Conservation (phyloP, 148 eudicot genomes). For the Persicaria tinctoria region DNA sequence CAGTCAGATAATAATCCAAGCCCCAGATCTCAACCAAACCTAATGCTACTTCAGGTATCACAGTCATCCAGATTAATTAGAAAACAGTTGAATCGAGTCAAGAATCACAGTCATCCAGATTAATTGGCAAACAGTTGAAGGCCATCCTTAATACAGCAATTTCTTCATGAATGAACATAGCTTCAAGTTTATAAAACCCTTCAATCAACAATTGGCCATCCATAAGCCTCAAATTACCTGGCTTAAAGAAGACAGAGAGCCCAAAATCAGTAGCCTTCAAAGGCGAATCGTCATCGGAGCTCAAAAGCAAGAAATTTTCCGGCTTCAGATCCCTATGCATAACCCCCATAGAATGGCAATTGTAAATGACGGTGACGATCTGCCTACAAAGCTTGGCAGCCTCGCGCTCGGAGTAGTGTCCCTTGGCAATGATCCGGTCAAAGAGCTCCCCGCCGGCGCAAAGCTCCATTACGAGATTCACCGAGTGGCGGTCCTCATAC, state of each 20-base stretch:
- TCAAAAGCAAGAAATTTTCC: conserved; percentile 80
- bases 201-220: not conserved
- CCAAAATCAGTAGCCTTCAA: conserved; percentile 96
- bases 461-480: conserved; percentile 81
- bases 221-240: conserved; percentile 34
- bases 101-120: not conserved
- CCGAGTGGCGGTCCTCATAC: conserved; percentile 75
- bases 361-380: conserved; percentile 81
- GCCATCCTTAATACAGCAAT: not conserved
- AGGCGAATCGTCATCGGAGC: conserved; percentile 57
- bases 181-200: not conserved
- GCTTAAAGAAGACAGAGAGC: conserved; percentile 71
- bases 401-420: conserved; percentile 86
- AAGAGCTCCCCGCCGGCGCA: conserved; percentile 95
- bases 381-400: conserved; percentile 73
- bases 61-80: too few relatives aligned
- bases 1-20: too few relatives aligned
- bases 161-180: not conserved
- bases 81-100: too few relatives aligned
- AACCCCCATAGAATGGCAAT: conserved; percentile 93
- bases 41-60: too few relatives aligned
- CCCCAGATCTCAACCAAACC: too few relatives aligned
- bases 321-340: conserved; percentile 97
- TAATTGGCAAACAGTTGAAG: not conserved
- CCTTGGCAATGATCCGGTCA: conserved; percentile 82